A percentile compares a stretch with the other conserved stretches of the same genome.
Evolutionary conservation across 495 filamentous ascomycete species (phyloP).

Genomic region (Thermochaetoides thermophila): DNA sequence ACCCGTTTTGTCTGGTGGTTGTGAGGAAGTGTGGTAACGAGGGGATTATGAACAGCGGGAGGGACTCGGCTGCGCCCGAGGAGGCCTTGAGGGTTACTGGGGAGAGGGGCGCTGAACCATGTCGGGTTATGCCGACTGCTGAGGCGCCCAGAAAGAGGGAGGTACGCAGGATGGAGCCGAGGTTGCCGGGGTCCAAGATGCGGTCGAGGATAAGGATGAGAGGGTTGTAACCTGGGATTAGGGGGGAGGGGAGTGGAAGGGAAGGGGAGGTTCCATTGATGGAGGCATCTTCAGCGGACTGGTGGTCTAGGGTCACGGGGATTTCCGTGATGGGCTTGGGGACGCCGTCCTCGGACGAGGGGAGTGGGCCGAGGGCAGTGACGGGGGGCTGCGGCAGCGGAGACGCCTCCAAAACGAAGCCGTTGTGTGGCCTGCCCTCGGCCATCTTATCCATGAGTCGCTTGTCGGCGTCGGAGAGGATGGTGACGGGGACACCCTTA

Average conservation of each 20-base stretch:
- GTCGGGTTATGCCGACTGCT: slow-evolving; percentile 52
- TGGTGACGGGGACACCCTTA: slow-evolving; percentile 37
- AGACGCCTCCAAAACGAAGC: slow-evolving; percentile 76
- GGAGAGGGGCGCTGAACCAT: slow-evolving; percentile 55
- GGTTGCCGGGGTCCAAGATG: slow-evolving; percentile 78
- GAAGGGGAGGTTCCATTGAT: slow-evolving; percentile 49
- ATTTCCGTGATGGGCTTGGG: too few relatives aligned
- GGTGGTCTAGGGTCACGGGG: slow-evolving; percentile 43
- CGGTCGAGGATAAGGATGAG: slow-evolving; percentile 70
- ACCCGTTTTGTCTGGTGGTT: slow-evolving; percentile 52
- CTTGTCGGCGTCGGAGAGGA: slow-evolving; percentile 32
- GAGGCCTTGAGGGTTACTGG: slow-evolving; percentile 73
- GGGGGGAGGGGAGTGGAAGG: slow-evolving; percentile 22
- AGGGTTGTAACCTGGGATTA: slow-evolving; percentile 57
- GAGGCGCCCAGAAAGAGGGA: slow-evolving; percentile 76
- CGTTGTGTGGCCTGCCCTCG: slow-evolving; percentile 74
- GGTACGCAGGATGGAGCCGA: slow-evolving; percentile 76
- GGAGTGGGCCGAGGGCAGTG: slow-evolving; percentile 35
- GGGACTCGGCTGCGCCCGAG: slow-evolving; percentile 66
- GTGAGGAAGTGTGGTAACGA: slow-evolving; percentile 55
- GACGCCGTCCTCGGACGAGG: slow-evolving; percentile 20
- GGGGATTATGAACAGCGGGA: slow-evolving; percentile 51
- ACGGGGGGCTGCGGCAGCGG: slow-evolving; percentile 64
- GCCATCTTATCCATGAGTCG: slow-evolving; percentile 71
- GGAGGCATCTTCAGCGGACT: slow-evolving; percentile 54